These are phyloP conservation scores for Prosopis cineraria DNA, from an alignment of 306 rosid genomes.

Conservation along the genomic window DNA sequence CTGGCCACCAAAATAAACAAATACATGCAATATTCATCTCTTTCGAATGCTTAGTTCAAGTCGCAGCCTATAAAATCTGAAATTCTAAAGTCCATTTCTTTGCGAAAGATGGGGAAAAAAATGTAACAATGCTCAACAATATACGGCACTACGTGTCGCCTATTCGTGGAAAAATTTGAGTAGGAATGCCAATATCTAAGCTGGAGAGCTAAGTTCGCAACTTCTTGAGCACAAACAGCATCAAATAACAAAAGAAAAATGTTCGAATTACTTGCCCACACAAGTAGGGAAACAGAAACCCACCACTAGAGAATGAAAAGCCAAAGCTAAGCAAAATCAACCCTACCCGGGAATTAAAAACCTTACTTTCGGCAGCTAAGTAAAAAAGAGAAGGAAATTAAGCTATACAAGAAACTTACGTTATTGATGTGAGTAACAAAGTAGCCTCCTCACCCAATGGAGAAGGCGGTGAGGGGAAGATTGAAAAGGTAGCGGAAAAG, in stretches of 20 bases:
- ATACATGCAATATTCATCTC: neutral
- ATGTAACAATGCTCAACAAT: neutral
- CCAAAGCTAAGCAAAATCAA: conserved; percentile 25
- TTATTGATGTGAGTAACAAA: conserved; percentile 26
- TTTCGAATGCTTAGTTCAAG: neutral
- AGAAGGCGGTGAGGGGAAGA: neutral
- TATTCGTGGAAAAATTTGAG: neutral
- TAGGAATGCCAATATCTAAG: neutral
- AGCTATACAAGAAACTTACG: conserved; percentile 40
- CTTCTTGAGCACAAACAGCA: neutral
- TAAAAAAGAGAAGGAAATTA: neutral
- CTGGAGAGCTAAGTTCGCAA: neutral
- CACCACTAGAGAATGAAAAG: neutral
- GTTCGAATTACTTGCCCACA: neutral
- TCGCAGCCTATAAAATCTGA: neutral
- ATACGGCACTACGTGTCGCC: neutral
- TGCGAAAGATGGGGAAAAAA: neutral
- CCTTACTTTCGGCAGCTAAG: neutral
- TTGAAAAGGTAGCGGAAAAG: neutral
- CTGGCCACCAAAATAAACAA: neutral
- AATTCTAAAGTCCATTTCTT: neutral
- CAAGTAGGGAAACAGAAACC: neutral
- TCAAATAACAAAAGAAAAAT: conserved; percentile 11
- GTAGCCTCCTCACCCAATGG: conserved; percentile 29
- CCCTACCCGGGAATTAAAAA: neutral